phyloP scores from a whole-genome alignment of 768 basidiomycete species.

The Tephrocybe rancida region DNA sequence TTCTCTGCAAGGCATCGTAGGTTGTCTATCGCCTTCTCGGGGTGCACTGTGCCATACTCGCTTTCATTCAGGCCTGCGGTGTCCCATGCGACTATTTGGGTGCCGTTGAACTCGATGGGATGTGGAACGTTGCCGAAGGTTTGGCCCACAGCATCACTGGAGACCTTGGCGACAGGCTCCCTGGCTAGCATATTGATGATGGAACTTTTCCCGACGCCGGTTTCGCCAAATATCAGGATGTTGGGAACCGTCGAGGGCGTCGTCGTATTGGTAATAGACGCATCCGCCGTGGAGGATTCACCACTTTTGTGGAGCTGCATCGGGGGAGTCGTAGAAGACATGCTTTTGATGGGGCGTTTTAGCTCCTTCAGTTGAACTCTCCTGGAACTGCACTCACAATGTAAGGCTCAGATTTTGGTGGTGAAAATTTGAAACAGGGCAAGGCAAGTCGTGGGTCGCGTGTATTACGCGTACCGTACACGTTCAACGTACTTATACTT shows the following conservation, averaged over 20 bases:
- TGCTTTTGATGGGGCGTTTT: too few species aligned
- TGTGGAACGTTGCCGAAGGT: slow-evolving; percentile 33
- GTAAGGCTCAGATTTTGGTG: too few species aligned
- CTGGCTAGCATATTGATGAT: slow-evolving; percentile 36
- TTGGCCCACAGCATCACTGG: slow-evolving; percentile 33
- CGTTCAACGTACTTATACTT: too few species aligned
- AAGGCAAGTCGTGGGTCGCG: too few species aligned
- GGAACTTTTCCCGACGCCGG: slow-evolving; percentile 33
- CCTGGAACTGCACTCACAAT: too few species aligned
- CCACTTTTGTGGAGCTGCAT: too few species aligned
- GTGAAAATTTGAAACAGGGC: too few species aligned
- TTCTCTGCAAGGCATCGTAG: slow-evolving; percentile 20
- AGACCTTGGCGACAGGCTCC: slow-evolving; percentile 25
- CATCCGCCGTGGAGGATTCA: too few species aligned
- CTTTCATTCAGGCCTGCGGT: slow-evolving; percentile 42
- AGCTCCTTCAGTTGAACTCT: too few species aligned
- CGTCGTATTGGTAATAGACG: too few species aligned
- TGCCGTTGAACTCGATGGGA: slow-evolving; percentile 25
- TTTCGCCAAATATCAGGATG: slow-evolving; percentile 40
- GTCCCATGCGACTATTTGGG: slow-evolving; percentile 29
- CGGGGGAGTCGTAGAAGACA: too few species aligned
- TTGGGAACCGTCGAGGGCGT: slow-evolving; percentile 12
- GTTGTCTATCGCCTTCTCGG: slow-evolving; percentile 19
- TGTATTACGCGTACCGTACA: too few species aligned
- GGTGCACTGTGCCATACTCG: slow-evolving; percentile 21